Evolutionary conservation across 352 stramenopile genomes (phyloP).

Genomic region (Phytopythium ostracodes): DNA sequence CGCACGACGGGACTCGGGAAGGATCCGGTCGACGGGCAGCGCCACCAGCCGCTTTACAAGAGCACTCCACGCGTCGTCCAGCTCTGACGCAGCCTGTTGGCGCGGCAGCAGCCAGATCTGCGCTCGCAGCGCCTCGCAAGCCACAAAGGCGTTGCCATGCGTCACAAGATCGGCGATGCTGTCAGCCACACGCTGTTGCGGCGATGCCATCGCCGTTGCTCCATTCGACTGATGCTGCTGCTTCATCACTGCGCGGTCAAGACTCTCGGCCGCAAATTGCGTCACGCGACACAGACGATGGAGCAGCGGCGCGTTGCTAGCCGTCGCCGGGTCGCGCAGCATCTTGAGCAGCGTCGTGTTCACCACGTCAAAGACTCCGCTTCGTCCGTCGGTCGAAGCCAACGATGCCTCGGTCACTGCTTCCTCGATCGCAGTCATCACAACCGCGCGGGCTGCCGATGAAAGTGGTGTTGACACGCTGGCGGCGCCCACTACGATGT

Average conservation of each 20-base stretch:
- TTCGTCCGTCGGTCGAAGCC: conserved; percentile 25
- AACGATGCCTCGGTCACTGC: conserved; percentile 28
- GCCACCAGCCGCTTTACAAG: conserved; percentile 42
- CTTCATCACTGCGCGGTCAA: conserved; percentile 36
- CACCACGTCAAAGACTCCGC: conserved; percentile 52
- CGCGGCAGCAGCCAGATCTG: conserved; percentile 75
- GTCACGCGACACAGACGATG: conserved; percentile 40
- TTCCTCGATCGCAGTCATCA: conserved; percentile 62
- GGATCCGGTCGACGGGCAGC: conserved; percentile 42
- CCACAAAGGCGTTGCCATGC: conserved; percentile 50
- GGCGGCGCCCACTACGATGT: conserved; percentile 29
- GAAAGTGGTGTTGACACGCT: conserved; percentile 12
- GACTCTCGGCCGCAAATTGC: conserved; percentile 38
- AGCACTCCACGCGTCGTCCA: conserved; percentile 35
- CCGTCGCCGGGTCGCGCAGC: conserved; percentile 19
- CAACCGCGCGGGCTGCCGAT: conserved; percentile 21
- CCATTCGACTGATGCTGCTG: conserved; percentile 9
- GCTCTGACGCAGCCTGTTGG: conserved; percentile 8
- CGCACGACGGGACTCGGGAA: conserved; percentile 41
- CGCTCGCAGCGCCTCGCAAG: conserved; percentile 51
- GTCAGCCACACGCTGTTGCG: conserved; percentile 5
- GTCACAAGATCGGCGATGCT: conserved; percentile 1
- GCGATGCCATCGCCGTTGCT: conserved; percentile 22
- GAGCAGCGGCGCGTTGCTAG: conserved; percentile 26
- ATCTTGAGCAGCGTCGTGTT: conserved; percentile 28